These are phyloP conservation scores for Aspergillus baeticus DNA, from an alignment of 495 filamentous ascomycete genomes.

Conservation along the genomic window DNA sequence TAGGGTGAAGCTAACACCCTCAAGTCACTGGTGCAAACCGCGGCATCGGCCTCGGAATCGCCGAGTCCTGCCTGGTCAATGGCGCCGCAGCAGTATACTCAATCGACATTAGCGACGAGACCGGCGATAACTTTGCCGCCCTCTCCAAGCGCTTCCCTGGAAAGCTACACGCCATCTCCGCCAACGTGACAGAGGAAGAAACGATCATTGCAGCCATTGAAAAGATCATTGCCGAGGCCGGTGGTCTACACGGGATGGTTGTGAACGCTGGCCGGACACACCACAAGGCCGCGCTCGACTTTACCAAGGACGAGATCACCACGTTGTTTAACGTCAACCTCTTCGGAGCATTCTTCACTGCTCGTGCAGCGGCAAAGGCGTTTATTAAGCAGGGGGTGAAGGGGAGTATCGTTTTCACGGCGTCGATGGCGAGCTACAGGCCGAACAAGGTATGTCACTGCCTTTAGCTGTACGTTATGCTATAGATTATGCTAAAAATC, in stretches of 20 bases:
- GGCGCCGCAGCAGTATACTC: conserved; percentile 51
- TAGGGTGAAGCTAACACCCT: not conserved
- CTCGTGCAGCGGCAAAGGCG: conserved; percentile 31
- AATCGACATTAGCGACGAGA: conserved; percentile 58
- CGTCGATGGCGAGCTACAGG: conserved; percentile 22
- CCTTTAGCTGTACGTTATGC: too few relatives aligned
- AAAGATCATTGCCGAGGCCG: conserved; percentile 23
- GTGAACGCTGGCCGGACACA: conserved; percentile 4
- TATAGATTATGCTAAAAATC: conserved; percentile 6
- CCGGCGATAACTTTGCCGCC: conserved; percentile 49
- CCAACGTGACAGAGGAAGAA: conserved; percentile 47
- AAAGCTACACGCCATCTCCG: conserved; percentile 70
- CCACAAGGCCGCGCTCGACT: conserved; percentile 1
- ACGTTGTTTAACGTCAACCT: conserved; percentile 23
- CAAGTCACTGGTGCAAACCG: conserved; percentile 6
- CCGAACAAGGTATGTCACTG: conserved; percentile 34
- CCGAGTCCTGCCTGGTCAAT: conserved; percentile 1
- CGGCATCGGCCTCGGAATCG: conserved; percentile 2
- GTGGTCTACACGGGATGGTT: not conserved
- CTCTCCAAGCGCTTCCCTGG: conserved; percentile 58
- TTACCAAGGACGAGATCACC: not conserved
- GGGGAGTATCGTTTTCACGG: conserved; percentile 28
- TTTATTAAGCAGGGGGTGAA: conserved; percentile 27
- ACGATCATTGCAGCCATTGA: conserved; percentile 17
- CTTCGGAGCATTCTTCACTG: conserved; percentile 36